A percentile compares a stretch with the other conserved stretches of the same genome.
These are phyloP conservation scores for Termitomyces sp. DNA, from an alignment of 768 basidiomycete genomes.

Conservation along the genomic window DNA sequence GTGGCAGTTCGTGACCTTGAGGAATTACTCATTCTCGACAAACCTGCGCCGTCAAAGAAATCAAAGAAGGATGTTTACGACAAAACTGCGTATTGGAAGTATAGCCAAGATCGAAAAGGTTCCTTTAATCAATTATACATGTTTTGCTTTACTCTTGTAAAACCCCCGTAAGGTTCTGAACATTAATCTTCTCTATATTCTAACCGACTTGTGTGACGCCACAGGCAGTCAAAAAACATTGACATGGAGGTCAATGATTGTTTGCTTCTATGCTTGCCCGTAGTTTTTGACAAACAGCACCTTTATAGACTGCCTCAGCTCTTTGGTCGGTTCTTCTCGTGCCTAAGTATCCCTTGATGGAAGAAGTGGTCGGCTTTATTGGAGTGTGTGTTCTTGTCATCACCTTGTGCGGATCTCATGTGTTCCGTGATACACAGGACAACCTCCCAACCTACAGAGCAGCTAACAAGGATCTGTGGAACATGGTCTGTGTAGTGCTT, in stretches of 20 bases:
- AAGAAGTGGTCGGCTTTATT: slow-evolving; percentile 66
- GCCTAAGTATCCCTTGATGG: slow-evolving; percentile 63
- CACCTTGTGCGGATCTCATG: not conserved
- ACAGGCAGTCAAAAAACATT: slow-evolving; percentile 68
- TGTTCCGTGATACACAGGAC: slow-evolving; percentile 38
- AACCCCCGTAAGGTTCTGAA: slow-evolving; percentile 55
- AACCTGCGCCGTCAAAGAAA: slow-evolving; percentile 36
- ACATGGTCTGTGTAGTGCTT: slow-evolving; percentile 51
- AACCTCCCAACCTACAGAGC: slow-evolving; percentile 57
- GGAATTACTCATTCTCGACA: slow-evolving; percentile 50
- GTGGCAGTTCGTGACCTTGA: slow-evolving; percentile 58
- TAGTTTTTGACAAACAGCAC: not conserved
- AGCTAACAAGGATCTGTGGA: slow-evolving; percentile 84
- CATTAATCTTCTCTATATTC: not conserved
- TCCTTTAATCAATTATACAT: slow-evolving; percentile 65
- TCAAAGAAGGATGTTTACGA: slow-evolving; percentile 54
- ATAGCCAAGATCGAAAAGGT: slow-evolving; percentile 42
- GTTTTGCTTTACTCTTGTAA: slow-evolving; percentile 69
- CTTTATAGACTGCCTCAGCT: slow-evolving; percentile 57
- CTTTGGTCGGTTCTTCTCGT: slow-evolving; percentile 73
- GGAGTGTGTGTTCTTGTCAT: slow-evolving; percentile 34
- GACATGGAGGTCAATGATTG: slow-evolving; percentile 65
- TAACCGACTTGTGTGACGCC: not conserved
- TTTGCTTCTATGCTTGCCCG: not conserved
- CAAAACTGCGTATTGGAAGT: slow-evolving; percentile 43